Base-by-base conservation (phyloP, 2,329 filamentous ascomycete species). In the Xylariaceae sp. region DNA sequence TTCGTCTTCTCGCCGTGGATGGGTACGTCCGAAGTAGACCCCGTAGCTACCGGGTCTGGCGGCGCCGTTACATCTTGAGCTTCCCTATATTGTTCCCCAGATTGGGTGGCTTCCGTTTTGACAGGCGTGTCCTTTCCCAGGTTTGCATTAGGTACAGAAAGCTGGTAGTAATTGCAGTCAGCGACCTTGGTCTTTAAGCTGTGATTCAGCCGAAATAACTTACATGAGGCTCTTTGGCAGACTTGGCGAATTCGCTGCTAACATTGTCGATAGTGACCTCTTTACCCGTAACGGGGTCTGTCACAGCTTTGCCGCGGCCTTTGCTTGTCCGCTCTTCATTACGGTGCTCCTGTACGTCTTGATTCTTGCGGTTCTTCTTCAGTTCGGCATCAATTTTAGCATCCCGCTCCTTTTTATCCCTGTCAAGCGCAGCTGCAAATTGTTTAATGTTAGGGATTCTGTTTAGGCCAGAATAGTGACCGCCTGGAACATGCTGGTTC, bases 1-100 rank as follows among this genome's bases (percentile, higher is more conserved):
- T 96, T 97, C 2, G 95, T 98, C 81, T 95, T 97, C 71, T 98
- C 93, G 67, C 93, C 93, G 69, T 93, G 90, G 56, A 98, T 96
- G 2, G 95, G 95, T 1, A 98, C 92, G 73, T 98, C 95, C 21
- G 91, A 93, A 0, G 93, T 98, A 32, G 88, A 86, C 20, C 91
- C 91, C 54, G 88, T 82, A 16, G 88, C 87, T 19, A 96, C 80
- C 0, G 93, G 93, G 63, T 96, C 93, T 1, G 93, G 93, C 2
- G 93, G 93, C 0, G 93, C 90, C 0, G 91, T 96, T 54, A 96
- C 80, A 74, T 98, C 93, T 74, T 97, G 93, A 9, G 87, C 90
- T 54, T 89, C 71, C 61, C 89, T 90, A 73, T 98, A 97, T 61
- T 96, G 90, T 57, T 88, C 82, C 23, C 88, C 85, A 0, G 87